A percentile compares a stretch with the other conserved stretches of the same genome.
These are phyloP conservation scores for Smittium mucronatum DNA, from an alignment of 371 early-diverging fungal genomes.

Conservation along the genomic window DNA sequence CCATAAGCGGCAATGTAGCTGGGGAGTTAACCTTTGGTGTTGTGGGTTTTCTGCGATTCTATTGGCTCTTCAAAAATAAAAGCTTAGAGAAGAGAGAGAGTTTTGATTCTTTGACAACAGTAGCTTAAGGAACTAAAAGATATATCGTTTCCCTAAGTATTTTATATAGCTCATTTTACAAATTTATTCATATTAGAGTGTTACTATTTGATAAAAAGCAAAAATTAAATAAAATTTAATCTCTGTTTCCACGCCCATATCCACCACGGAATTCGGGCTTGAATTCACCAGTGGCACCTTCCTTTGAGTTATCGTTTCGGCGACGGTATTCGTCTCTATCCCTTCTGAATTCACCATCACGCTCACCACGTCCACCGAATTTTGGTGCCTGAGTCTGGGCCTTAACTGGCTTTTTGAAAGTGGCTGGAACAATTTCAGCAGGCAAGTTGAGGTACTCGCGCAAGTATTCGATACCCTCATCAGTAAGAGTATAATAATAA, in stretches of 20 bases:
- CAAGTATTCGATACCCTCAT: slow-evolving; percentile 95
- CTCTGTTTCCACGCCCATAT: slow-evolving; percentile 54
- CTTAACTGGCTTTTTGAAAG: slow-evolving; percentile 85
- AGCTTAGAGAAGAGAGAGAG: no score
- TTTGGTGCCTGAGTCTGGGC: slow-evolving; percentile 40
- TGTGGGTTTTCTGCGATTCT: no score
- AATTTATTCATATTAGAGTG: no score
- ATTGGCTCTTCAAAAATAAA: no score
- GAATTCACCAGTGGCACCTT: slow-evolving; percentile 83
- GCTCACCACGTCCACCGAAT: slow-evolving; percentile 22
- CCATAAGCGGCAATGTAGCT: no score
- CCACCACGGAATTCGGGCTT: slow-evolving; percentile 90
- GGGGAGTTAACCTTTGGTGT: no score
- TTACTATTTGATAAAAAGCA: no score
- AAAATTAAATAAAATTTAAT: no score
- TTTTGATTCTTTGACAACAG: no score
- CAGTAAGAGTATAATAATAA: slow-evolving; percentile 97
- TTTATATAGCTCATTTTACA: no score
- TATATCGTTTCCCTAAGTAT: no score
- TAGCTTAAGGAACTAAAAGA: no score
- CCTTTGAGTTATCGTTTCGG: slow-evolving; percentile 67
- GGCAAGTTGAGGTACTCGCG: slow-evolving; percentile 95
- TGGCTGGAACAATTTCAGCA: slow-evolving; percentile 90
- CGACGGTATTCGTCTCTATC: slow-evolving; percentile 78
- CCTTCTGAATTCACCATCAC: slow-evolving; percentile 49